These are phyloP conservation scores for Malus asiatica DNA, from an alignment of 306 rosid species.

Conservation along the genomic window DNA sequence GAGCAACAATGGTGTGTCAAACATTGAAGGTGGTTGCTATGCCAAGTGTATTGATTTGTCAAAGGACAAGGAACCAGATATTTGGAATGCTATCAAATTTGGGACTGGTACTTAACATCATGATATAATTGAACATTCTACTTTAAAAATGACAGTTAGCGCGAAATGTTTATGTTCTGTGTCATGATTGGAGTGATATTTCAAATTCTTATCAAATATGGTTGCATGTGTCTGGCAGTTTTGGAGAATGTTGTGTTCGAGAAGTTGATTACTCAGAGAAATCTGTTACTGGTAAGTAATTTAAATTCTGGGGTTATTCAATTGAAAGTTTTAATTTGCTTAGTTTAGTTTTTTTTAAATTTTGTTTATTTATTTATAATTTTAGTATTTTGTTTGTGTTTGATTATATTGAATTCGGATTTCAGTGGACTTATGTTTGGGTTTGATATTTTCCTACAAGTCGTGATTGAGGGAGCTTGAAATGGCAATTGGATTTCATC, in stretches of 20 bases:
- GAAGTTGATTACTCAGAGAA: constrained; percentile 81
- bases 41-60: constrained; percentile 90
- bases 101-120: constrained; percentile 54
- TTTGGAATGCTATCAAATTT: constrained; percentile 85
- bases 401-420: no score
- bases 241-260: constrained; percentile 83
- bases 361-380: no score
- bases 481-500: no score
- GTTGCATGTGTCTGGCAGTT: constrained; percentile 36
- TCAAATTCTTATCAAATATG: background rate
- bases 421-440: no score
- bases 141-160: background rate
- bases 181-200: background rate
- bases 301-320: no score
- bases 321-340: no score
- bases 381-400: no score
- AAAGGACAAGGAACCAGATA: constrained; percentile 61
- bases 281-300: constrained; percentile 62
- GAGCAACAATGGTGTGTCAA: constrained; percentile 74
- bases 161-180: no score
- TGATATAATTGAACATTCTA: background rate
- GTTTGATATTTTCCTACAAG: no score
- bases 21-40: constrained; percentile 96
- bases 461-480: no score
- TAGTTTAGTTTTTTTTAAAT: no score